Conservation (phyloP, 2,329 filamentous ascomycete species). For the Herpotrichia juniperi region DNA sequence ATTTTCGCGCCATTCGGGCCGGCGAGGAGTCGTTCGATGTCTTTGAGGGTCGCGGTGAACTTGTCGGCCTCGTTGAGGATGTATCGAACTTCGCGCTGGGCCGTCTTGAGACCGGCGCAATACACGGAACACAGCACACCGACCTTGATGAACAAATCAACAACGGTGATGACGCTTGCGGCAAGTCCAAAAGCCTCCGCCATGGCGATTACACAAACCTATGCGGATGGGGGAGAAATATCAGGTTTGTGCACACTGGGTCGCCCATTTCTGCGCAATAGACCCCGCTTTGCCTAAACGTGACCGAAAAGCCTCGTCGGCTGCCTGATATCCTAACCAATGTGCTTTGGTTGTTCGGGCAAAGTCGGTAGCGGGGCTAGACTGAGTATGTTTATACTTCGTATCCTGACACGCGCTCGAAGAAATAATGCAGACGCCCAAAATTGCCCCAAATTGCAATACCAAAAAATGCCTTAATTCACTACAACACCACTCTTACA, state of each 20-base stretch:
- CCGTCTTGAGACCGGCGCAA: conserved; percentile 7
- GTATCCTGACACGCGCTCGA: too few relatives aligned
- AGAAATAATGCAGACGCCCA: too few relatives aligned
- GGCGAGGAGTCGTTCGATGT: conserved; percentile 5
- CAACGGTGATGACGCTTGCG: conserved; percentile 8
- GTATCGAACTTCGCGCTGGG: conserved; percentile 1
- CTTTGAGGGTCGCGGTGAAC: conserved; percentile 5
- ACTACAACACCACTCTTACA: too few relatives aligned
- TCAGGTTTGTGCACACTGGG: conserved; percentile 4
- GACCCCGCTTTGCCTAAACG: too few relatives aligned
- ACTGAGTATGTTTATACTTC: too few relatives aligned
- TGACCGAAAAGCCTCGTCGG: too few relatives aligned
- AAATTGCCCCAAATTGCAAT: too few relatives aligned
- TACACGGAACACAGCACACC: conserved; percentile 7
- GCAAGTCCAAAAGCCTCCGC: conserved; percentile 8
- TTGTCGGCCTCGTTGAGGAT: conserved; percentile 5
- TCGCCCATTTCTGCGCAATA: too few relatives aligned
- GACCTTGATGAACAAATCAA: conserved; percentile 9
- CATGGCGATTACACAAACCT: conserved; percentile 6
- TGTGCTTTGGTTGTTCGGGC: too few relatives aligned
- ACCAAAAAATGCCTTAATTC: too few relatives aligned
- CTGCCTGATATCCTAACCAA: too few relatives aligned
- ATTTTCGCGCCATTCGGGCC: conserved; percentile 7
- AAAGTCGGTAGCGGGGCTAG: too few relatives aligned
- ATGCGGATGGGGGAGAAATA: conserved; percentile 4